Conservation (phyloP, 148 eudicot species). For the Vaccinium corymbosum region DNA sequence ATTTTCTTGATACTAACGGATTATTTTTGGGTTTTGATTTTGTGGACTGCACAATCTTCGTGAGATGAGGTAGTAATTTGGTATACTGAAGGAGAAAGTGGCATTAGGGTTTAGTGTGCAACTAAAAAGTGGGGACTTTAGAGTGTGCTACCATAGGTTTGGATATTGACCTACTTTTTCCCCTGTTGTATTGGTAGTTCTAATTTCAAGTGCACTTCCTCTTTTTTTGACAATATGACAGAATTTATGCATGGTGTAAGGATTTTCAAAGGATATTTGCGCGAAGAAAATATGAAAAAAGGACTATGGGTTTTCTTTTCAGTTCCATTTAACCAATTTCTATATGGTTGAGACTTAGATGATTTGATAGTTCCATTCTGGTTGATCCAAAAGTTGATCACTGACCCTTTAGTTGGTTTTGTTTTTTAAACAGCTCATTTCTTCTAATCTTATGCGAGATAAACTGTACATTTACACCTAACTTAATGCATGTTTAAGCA, state of each 20-base stretch:
- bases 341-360: background rate
- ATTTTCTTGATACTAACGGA: too few relatives aligned
- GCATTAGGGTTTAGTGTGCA: background rate
- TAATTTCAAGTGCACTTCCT: background rate
- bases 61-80: background rate
- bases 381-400: background rate
- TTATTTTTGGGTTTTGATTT: too few relatives aligned
- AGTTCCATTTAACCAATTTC: background rate
- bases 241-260: background rate
- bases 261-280: background rate
- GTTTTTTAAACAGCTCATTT: background rate
- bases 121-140: background rate
- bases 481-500: background rate
- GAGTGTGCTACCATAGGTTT: background rate
- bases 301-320: background rate
- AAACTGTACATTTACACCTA: background rate
- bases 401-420: background rate
- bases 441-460: background rate
- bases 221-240: background rate
- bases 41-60: too few relatives aligned
- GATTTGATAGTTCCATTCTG: background rate
- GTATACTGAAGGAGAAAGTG: background rate
- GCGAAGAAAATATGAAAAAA: too few relatives aligned
- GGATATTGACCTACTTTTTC: background rate
- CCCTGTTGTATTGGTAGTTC: background rate